These are phyloP conservation scores for Rugonectria rugulosa DNA, from an alignment of 2,329 filamentous ascomycete genomes.

Conservation along the genomic window DNA sequence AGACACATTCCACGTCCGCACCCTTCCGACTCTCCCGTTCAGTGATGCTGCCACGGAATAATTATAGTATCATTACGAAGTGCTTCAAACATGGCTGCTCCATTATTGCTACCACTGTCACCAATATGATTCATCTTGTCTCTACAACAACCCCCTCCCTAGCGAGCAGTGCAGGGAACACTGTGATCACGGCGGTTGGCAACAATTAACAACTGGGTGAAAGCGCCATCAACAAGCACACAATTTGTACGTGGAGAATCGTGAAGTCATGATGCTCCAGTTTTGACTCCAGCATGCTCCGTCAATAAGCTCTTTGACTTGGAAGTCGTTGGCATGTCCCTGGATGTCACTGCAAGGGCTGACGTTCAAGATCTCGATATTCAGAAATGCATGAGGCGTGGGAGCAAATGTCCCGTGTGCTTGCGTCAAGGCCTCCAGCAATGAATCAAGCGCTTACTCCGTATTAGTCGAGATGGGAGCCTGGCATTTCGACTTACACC, in stretches of 20 bases:
- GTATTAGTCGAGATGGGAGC: too few relatives aligned
- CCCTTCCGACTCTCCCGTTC: too few relatives aligned
- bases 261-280: constrained; percentile 36
- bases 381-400: background rate
- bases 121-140: constrained; percentile 2
- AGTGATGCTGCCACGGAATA: too few relatives aligned
- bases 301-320: constrained; percentile 4
- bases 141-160: constrained; percentile 8
- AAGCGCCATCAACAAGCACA: background rate
- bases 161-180: background rate
- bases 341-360: constrained; percentile 10
- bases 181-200: too few relatives aligned
- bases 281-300: constrained; percentile 14
- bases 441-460: background rate
- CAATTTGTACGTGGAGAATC: constrained; percentile 30
- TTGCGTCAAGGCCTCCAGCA: background rate
- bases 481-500: constrained; percentile 23
- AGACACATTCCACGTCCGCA: background rate
- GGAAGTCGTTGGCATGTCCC: background rate
- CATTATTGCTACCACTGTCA: constrained; percentile 16
- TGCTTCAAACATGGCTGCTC: too few relatives aligned
- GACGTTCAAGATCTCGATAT: constrained; percentile 35
- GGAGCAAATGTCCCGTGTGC: constrained; percentile 26
- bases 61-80: too few relatives aligned
- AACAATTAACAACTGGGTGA: too few relatives aligned